phyloP scores from a whole-genome alignment of 1,284 basidiomycete genomes.

The Amylostereum chailletii region DNA sequence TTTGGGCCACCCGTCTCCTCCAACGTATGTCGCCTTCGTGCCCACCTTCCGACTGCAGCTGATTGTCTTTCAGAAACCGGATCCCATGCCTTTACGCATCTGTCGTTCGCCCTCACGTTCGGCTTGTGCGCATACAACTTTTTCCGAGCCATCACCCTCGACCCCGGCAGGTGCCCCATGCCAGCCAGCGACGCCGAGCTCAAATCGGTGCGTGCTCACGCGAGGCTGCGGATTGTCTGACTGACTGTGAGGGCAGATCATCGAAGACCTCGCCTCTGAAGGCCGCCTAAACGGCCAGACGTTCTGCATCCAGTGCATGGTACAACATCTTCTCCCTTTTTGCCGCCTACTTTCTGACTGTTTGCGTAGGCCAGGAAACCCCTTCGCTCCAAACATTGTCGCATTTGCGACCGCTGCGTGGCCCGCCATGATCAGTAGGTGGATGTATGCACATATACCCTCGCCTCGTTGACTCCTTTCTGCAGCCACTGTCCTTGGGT shows the following conservation, averaged over 20 bases:
- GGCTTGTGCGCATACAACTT: slow-evolving; percentile 83
- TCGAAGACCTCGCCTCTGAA: slow-evolving; percentile 84
- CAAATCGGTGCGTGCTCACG: slow-evolving; percentile 37
- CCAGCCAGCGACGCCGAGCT: slow-evolving; percentile 75
- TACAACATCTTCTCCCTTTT: slow-evolving; percentile 12
- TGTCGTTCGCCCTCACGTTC: slow-evolving; percentile 66
- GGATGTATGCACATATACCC: background rate
- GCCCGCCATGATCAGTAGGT: slow-evolving; percentile 87
- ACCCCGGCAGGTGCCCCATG: slow-evolving; percentile 85
- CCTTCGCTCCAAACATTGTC: slow-evolving; percentile 91
- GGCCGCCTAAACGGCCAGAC: slow-evolving; percentile 90
- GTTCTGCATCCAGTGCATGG: slow-evolving; percentile 94
- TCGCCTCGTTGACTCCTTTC: background rate
- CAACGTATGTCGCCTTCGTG: slow-evolving; percentile 38
- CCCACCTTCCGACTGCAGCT: slow-evolving; percentile 1
- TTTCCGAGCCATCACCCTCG: slow-evolving; percentile 80
- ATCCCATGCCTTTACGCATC: slow-evolving; percentile 67
- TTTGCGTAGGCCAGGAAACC: slow-evolving; percentile 70
- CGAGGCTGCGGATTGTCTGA: background rate
- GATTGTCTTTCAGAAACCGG: slow-evolving; percentile 47
- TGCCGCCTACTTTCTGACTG: slow-evolving; percentile 1
- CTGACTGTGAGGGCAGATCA: slow-evolving; percentile 40
- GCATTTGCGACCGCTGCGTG: slow-evolving; percentile 85
- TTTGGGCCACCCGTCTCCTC: slow-evolving; percentile 73
- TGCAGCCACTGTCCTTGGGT: slow-evolving; percentile 95